These are phyloP conservation scores for Lachancea mirantina DNA, from an alignment of 805 yeast species.

Conservation along the genomic window DNA sequence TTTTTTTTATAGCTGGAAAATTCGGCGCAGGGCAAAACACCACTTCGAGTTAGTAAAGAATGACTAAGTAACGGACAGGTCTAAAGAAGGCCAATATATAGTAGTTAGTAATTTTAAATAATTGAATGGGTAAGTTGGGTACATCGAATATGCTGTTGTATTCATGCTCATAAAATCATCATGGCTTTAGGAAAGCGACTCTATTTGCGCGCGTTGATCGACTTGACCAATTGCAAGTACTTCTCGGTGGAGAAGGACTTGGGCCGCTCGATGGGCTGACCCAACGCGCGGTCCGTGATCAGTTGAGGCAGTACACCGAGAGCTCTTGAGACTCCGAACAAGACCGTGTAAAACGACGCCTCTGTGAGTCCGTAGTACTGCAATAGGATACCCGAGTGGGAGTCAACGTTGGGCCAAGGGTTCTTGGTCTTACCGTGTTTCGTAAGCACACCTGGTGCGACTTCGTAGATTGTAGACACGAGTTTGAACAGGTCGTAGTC, in stretches of 20 bases:
- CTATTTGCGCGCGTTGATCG: conserved; percentile 24
- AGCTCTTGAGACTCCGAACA: conserved; percentile 83
- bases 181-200: too few relatives aligned
- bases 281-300: conserved; percentile 77
- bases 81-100: too few relatives aligned
- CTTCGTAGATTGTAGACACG: conserved; percentile 69
- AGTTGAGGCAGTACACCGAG: conserved; percentile 81
- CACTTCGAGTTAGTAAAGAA: not conserved
- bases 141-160: too few relatives aligned
- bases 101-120: too few relatives aligned
- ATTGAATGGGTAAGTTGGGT: too few relatives aligned
- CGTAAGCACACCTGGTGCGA: conserved; percentile 74
- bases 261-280: conserved; percentile 82
- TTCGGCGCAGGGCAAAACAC: conserved; percentile 1
- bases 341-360: conserved; percentile 76
- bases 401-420: conserved; percentile 91
- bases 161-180: too few relatives aligned
- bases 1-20: too few relatives aligned
- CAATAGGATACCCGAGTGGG: conserved; percentile 78
- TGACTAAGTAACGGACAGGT: too few relatives aligned
- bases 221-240: conserved; percentile 71
- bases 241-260: conserved; percentile 91
- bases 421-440: conserved; percentile 86
- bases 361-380: conserved; percentile 82
- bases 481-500: conserved; percentile 73